phyloP scores from a whole-genome alignment of 2,329 filamentous ascomycete genomes.

The Fonsecaea erecta region DNA sequence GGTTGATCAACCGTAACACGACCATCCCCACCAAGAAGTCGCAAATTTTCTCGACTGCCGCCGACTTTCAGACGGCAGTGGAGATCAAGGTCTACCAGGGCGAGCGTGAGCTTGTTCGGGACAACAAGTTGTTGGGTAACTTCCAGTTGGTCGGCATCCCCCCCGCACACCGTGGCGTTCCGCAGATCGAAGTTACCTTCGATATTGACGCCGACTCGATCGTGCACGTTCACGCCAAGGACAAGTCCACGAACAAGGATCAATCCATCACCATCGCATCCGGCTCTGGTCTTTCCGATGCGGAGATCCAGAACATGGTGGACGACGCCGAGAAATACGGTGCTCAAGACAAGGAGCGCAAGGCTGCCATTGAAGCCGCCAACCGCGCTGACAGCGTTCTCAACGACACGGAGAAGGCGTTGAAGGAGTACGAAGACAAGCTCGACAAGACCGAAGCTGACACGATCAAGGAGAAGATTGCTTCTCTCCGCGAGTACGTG shows the following conservation, averaged over 20 bases:
- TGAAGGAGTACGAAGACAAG: slow-evolving; percentile 94
- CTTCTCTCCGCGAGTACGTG: slow-evolving; percentile 81
- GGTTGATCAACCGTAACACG: slow-evolving; percentile 98
- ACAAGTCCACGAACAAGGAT: slow-evolving; percentile 99
- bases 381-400: slow-evolving; percentile 96
- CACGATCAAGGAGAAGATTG: slow-evolving; percentile 91
- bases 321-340: slow-evolving; percentile 96
- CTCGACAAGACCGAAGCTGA: slow-evolving; percentile 97
- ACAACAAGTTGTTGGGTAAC: slow-evolving; percentile 99
- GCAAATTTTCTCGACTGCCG: slow-evolving; percentile 94
- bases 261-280: slow-evolving; percentile 99
- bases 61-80: slow-evolving; percentile 97
- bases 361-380: slow-evolving; percentile 90
- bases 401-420: slow-evolving; percentile 97
- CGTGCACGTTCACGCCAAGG: slow-evolving; percentile 96
- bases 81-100: slow-evolving; percentile 99
- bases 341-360: slow-evolving; percentile 94
- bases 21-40: slow-evolving; percentile 99
- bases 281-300: slow-evolving; percentile 92
- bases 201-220: slow-evolving; percentile 98
- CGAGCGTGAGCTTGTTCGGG: slow-evolving; percentile 97
- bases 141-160: slow-evolving; percentile 99
- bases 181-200: slow-evolving; percentile 97
- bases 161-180: slow-evolving; percentile 92
- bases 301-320: slow-evolving; percentile 97